Percentiles rank a stretch among this genome's conserved stretches.
Evolutionary conservation across 2,329 filamentous ascomycete species (phyloP).

Genomic region (Myriangium duriaei): DNA sequence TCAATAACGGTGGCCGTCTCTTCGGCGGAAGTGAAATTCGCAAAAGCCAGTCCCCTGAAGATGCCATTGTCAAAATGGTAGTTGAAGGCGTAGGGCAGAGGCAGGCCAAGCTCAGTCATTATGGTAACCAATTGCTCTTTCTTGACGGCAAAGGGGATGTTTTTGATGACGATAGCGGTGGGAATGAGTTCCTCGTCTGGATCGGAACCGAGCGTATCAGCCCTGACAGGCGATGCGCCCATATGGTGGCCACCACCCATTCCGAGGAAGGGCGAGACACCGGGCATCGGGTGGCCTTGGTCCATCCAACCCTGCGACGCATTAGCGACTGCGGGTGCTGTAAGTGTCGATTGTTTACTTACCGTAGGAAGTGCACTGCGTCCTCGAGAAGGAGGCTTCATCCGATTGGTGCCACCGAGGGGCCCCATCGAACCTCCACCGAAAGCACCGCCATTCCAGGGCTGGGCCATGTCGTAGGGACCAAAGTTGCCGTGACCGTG

Average conservation of each 20-base stretch:
- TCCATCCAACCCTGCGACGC: conserved; percentile 49
- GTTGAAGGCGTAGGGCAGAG: conserved; percentile 96
- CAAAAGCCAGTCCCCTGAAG: conserved; percentile 89
- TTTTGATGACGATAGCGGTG: conserved; percentile 98
- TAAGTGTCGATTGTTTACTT: too few relatives aligned
- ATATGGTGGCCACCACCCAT: conserved; percentile 25
- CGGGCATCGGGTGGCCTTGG: conserved; percentile 33
- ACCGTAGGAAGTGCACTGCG: conserved; percentile 59
- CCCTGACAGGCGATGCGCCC: conserved; percentile 27
- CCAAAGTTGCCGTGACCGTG: conserved; percentile 45
- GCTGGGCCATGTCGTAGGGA: conserved; percentile 58
- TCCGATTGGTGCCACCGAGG: conserved; percentile 40
- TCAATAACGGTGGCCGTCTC: conserved; percentile 91
- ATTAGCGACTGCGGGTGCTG: conserved; percentile 11
- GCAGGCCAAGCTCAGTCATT: conserved; percentile 89
- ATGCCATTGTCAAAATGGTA: conserved; percentile 99
- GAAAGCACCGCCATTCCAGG: conserved; percentile 69
- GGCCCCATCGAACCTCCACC: conserved; percentile 53
- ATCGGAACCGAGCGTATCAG: conserved; percentile 36
- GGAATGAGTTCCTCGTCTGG: conserved; percentile 84
- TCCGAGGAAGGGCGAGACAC: conserved; percentile 30
- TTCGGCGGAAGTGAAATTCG: conserved; percentile 92
- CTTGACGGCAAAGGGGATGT: conserved; percentile 95
- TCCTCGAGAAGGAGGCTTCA: conserved; percentile 44
- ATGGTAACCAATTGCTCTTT: conserved; percentile 87